A percentile compares a stretch with the other conserved stretches of the same genome.
Conservation (phyloP, 257 asterid genomes). For the Lycium barbarum region DNA sequence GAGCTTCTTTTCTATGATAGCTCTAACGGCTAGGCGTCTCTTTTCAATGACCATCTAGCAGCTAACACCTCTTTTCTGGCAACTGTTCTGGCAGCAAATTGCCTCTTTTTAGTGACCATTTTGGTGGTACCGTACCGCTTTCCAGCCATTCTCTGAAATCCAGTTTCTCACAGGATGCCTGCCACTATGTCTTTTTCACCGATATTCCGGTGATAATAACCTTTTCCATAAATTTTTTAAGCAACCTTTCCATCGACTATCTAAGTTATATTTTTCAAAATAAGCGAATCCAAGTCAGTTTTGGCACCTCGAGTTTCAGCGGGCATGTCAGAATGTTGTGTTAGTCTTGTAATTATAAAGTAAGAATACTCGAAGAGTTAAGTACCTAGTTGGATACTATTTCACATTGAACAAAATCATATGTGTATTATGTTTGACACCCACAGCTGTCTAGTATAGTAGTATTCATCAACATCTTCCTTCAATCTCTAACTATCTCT, state of each 20-base stretch:
- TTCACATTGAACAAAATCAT: background rate
- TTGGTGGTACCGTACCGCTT: background rate
- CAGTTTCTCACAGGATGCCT: background rate
- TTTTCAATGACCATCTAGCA: background rate
- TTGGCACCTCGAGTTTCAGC: slow-evolving; percentile 10
- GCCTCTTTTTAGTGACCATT: background rate
- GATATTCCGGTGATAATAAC: background rate
- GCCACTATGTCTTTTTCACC: background rate
- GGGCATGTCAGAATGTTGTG: background rate
- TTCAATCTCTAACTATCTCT: background rate
- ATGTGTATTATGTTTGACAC: slow-evolving; percentile 4
- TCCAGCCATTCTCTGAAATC: slow-evolving; percentile 5
- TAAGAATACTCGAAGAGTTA: background rate
- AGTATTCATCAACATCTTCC: background rate
- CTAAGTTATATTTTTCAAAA: background rate
- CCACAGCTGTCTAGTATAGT: background rate
- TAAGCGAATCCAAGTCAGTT: background rate
- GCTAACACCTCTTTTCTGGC: background rate
- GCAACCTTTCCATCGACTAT: background rate
- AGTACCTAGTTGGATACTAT: background rate
- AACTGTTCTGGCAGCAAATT: slow-evolving; percentile 2
- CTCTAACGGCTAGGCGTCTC: background rate
- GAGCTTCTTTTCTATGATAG: background rate
- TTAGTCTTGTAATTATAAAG: background rate
- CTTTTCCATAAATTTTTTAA: background rate